Evolutionary conservation across 352 stramenopile species (phyloP).

Genomic region (Phytophthora multivora): DNA sequence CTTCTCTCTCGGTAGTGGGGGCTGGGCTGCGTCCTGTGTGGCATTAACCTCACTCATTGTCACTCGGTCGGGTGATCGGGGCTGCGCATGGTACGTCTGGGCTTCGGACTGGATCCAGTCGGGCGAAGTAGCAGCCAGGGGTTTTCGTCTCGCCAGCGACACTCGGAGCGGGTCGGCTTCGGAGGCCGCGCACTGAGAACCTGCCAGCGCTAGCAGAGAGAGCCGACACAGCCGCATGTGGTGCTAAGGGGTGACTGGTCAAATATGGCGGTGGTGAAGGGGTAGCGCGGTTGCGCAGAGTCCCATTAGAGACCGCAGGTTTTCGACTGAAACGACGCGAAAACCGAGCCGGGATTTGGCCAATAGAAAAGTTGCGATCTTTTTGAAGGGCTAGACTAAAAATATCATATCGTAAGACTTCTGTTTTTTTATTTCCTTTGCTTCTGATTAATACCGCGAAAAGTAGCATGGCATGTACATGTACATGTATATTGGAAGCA

Average conservation of each 20-base stretch:
- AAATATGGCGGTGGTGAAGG: constrained; percentile 13
- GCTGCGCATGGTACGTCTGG: background rate
- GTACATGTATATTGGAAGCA: too few relatives aligned
- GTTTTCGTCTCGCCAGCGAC: constrained; percentile 20
- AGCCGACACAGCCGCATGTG: constrained; percentile 23
- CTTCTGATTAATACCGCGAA: too few relatives aligned
- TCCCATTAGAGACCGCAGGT: constrained; percentile 33
- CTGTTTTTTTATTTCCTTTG: too few relatives aligned
- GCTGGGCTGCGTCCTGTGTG: constrained; percentile 23
- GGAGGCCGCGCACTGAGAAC: background rate
- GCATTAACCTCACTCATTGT: constrained; percentile 9
- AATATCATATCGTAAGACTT: too few relatives aligned
- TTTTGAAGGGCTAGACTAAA: too few relatives aligned
- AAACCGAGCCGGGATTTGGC: background rate
- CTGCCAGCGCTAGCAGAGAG: background rate
- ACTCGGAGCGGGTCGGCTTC: constrained; percentile 18
- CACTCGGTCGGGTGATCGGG: constrained; percentile 1
- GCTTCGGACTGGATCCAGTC: constrained; percentile 31
- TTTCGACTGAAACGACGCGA: constrained; percentile 32
- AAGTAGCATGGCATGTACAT: too few relatives aligned
- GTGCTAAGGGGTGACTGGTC: constrained; percentile 6
- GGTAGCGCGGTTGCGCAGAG: background rate
- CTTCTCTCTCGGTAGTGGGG: constrained; percentile 39
- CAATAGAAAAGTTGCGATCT: constrained; percentile 7
- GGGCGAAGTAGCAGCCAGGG: background rate